Conservation (phyloP, 108 stramenopile genomes). For the Stephanodiscus minutulus region DNA sequence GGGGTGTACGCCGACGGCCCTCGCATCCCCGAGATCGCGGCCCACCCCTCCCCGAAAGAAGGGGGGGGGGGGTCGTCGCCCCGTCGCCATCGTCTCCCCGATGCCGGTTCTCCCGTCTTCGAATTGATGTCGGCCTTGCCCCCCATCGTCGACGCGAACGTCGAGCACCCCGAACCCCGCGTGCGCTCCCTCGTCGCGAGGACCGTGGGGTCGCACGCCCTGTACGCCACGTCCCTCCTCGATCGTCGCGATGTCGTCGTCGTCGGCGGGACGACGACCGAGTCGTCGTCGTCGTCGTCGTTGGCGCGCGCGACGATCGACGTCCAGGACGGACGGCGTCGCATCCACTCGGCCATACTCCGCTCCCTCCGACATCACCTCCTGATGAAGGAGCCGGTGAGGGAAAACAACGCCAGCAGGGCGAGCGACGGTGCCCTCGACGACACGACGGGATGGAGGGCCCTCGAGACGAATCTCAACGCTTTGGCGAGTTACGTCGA, state of each 20-base stretch:
- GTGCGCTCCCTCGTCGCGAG: conserved; percentile 83
- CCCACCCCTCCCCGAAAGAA: conserved; percentile 3
- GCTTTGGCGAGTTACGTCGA: conserved; percentile 86
- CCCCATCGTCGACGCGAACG: conserved; percentile 49
- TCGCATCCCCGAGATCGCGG: conserved; percentile 58
- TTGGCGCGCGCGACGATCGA: conserved; percentile 24
- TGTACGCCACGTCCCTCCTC: conserved; percentile 48
- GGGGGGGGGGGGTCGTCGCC: conserved; percentile 1
- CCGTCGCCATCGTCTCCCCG: conserved; percentile 4
- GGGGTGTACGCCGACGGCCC: conserved; percentile 85
- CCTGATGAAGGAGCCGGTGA: conserved; percentile 22
- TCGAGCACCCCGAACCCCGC: conserved; percentile 82
- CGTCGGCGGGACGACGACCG: conserved; percentile 1
- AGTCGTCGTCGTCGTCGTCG: conserved; percentile 14
- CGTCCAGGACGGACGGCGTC: conserved; percentile 21
- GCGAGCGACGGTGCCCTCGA: conserved; percentile 87
- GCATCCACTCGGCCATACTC: no score
- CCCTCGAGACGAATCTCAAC: conserved; percentile 93
- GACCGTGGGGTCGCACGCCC: conserved; percentile 71
- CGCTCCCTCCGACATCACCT: conserved; percentile 27
- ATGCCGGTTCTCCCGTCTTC: conserved; percentile 37
- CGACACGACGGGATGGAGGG: conserved; percentile 98
- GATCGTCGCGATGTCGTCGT: conserved; percentile 1
- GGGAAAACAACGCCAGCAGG: conserved; percentile 10
- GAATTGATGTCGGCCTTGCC: conserved; percentile 54